Percentiles rank a stretch among this genome's conserved stretches.
Evolutionary conservation across 495 filamentous ascomycete species (phyloP).

Genomic region (Xylaria telfairii): DNA sequence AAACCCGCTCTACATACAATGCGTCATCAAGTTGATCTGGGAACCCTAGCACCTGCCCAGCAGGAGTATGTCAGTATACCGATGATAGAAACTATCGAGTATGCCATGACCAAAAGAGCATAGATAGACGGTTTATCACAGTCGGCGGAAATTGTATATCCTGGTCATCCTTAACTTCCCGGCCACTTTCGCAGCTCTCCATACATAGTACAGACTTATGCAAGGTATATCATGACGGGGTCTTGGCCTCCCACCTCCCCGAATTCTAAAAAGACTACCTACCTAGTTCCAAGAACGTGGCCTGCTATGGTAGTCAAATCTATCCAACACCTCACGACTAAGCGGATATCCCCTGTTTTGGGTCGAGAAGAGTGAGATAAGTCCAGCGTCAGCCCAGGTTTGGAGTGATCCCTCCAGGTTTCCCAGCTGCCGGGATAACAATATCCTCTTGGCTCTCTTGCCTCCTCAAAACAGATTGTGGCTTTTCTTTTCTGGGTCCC

Average conservation of each 20-base stretch:
- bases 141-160: background rate
- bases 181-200: background rate
- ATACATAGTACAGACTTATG: no score
- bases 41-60: no score
- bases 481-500: constrained; percentile 4
- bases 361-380: background rate
- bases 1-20: constrained; percentile 4
- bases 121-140: background rate
- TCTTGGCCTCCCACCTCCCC: background rate
- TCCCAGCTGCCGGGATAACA: background rate
- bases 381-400: constrained; percentile 3
- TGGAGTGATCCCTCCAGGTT: constrained; percentile 5
- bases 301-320: background rate
- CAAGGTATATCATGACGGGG: background rate
- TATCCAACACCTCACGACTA: background rate
- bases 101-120: constrained; percentile 7
- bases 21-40: background rate
- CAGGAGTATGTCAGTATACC: background rate
- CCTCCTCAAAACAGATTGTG: background rate
- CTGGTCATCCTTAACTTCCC: background rate
- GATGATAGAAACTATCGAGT: background rate
- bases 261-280: background rate
- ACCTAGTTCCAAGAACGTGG: constrained; percentile 1
- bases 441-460: background rate
- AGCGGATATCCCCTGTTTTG: background rate